phyloP scores from a whole-genome alignment of 1,139 yeast species.

The Geotrichum cucujoidarum region DNA sequence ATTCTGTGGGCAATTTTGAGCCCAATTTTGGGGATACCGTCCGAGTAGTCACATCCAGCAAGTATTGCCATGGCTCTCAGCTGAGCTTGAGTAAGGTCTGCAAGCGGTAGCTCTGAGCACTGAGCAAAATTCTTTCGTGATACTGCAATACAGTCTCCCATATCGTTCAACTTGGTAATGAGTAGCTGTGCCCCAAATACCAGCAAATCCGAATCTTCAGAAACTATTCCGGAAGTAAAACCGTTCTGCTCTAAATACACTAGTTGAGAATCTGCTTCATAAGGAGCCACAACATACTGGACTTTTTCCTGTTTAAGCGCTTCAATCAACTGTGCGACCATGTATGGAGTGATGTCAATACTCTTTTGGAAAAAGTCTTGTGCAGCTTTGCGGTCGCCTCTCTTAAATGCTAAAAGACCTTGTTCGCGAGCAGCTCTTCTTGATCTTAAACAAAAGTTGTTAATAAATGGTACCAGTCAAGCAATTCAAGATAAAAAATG shows the following conservation, averaged over 20 bases:
- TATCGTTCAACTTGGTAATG: conserved; percentile 71
- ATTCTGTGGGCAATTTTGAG: conserved; percentile 67
- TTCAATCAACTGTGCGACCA: conserved; percentile 83
- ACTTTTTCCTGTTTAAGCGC: conserved; percentile 55
- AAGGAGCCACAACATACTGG: conserved; percentile 87
- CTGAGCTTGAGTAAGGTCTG: conserved; percentile 49
- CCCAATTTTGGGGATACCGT: conserved; percentile 80
- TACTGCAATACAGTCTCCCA: conserved; percentile 70
- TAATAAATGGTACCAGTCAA: background rate
- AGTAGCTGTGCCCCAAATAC: conserved; percentile 78
- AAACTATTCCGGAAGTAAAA: conserved; percentile 74
- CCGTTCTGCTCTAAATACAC: conserved; percentile 79
- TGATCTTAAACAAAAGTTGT: conserved; percentile 25
- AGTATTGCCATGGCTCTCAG: conserved; percentile 75
- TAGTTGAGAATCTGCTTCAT: conserved; percentile 97
- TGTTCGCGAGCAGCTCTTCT: conserved; percentile 52
- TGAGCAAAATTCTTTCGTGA: conserved; percentile 40
- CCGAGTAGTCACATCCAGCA: conserved; percentile 94
- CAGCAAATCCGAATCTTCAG: conserved; percentile 91
- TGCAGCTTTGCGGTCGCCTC: conserved; percentile 58
- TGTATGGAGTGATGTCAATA: conserved; percentile 81
- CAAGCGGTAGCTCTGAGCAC: conserved; percentile 43
- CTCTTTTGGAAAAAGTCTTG: conserved; percentile 68
- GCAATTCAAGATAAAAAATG: no score
- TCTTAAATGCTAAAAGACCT: conserved; percentile 38